These are phyloP conservation scores for Paspalum notatum DNA, from an alignment of 176 grass and related monocot species.

Conservation along the genomic window DNA sequence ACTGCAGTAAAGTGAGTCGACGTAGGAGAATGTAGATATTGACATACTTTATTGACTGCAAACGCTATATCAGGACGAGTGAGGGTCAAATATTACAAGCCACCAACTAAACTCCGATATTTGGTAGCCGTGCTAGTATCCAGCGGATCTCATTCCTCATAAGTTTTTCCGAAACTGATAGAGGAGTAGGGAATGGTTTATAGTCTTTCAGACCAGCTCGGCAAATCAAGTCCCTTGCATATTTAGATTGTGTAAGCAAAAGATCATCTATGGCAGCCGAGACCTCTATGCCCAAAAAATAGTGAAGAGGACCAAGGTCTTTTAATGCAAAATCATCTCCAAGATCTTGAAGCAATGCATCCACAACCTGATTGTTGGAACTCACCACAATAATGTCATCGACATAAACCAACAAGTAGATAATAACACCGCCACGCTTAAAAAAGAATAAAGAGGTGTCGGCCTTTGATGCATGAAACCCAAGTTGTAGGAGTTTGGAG, in stretches of 20 bases:
- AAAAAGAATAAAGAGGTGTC: neutral
- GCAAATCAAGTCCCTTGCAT: neutral
- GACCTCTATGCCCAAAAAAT: neutral
- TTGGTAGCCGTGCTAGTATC: too few relatives aligned
- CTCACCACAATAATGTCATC: neutral
- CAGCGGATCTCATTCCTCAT: too few relatives aligned
- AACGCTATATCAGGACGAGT: too few relatives aligned
- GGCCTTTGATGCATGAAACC: neutral
- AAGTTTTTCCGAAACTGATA: too few relatives aligned
- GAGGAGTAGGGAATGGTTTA: neutral
- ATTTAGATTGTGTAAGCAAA: neutral
- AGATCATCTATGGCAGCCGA: neutral
- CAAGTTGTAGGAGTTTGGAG: neutral
- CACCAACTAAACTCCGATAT: too few relatives aligned
- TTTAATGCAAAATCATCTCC: neutral
- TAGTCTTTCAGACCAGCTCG: neutral
- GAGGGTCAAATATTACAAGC: too few relatives aligned
- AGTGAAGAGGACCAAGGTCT: neutral
- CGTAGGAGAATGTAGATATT: too few relatives aligned
- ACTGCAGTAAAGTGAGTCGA: too few relatives aligned
- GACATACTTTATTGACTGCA: too few relatives aligned
- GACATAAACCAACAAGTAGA: neutral
- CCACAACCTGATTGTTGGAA: neutral
- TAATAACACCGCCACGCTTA: neutral
- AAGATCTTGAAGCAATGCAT: neutral